Evolutionary conservation across 1,139 yeast genomes (phyloP).

Genomic region (Lodderomyces oxycetoniae): DNA sequence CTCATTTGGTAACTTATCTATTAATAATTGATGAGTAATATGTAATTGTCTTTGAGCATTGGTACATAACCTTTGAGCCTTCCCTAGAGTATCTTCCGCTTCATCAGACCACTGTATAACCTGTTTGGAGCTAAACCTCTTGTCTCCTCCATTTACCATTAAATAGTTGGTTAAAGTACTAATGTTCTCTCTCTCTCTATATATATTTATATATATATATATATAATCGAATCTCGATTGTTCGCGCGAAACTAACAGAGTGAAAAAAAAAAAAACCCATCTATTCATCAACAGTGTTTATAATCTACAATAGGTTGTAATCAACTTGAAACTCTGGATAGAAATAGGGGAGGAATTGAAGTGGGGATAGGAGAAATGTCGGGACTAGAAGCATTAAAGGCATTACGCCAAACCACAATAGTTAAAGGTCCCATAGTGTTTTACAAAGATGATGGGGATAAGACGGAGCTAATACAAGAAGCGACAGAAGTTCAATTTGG

Average conservation of each 20-base stretch:
- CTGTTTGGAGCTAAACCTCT: slow-evolving; percentile 6
- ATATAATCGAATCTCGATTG: no score
- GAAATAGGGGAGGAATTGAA: not conserved
- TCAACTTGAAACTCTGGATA: no score
- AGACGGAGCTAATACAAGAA: slow-evolving; percentile 25
- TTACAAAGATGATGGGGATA: slow-evolving; percentile 16
- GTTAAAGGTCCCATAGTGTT: slow-evolving; percentile 23
- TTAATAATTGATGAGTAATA: slow-evolving; percentile 21
- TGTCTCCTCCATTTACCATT: slow-evolving; percentile 6
- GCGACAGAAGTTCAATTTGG: slow-evolving; percentile 37
- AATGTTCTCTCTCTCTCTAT: slow-evolving; percentile 1
- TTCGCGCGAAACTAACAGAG: not conserved
- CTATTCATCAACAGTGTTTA: slow-evolving; percentile 2
- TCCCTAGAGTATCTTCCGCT: slow-evolving; percentile 27
- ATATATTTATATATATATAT: not conserved
- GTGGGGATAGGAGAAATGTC: slow-evolving; percentile 5
- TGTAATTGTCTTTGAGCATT: slow-evolving; percentile 31
- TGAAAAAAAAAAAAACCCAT: slow-evolving; percentile 2
- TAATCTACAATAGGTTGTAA: no score
- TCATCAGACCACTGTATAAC: slow-evolving; percentile 25
- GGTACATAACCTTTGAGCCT: slow-evolving; percentile 30
- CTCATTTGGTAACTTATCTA: slow-evolving; percentile 21
- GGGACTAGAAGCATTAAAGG: slow-evolving; percentile 12
- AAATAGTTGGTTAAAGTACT: not conserved
- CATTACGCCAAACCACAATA: slow-evolving; percentile 24